Percentiles rank a stretch among this genome's conserved stretches.
phyloP scores from a whole-genome alignment of 2,329 filamentous ascomycete genomes.

The Dothideomycetes sp. region DNA sequence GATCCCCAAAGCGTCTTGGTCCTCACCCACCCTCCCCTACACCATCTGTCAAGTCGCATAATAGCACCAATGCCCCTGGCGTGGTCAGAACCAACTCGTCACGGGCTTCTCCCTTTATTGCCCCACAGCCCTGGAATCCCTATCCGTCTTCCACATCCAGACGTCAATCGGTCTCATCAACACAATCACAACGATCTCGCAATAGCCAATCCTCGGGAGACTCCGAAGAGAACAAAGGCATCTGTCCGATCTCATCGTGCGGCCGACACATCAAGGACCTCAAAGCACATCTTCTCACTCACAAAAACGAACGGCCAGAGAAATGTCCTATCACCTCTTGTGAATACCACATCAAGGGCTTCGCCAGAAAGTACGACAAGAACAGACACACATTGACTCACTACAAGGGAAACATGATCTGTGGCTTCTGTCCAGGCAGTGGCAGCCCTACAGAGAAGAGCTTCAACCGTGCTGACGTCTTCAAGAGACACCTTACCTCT shows the following conservation, averaged over 20 bases:
- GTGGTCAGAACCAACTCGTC: conserved; percentile 58
- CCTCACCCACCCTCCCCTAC: conserved; percentile 52
- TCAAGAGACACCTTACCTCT: conserved; percentile 85
- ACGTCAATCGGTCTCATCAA: conserved; percentile 61
- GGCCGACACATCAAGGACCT: conserved; percentile 82
- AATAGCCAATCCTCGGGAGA: conserved; percentile 35
- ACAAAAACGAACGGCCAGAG: conserved; percentile 81
- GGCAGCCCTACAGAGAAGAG: conserved; percentile 87
- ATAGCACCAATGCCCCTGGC: conserved; percentile 33
- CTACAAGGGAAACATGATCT: conserved; percentile 97
- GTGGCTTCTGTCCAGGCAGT: conserved; percentile 84
- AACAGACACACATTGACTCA: conserved; percentile 89
- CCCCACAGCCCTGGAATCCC: conserved; percentile 39
- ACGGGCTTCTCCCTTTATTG: conserved; percentile 8
- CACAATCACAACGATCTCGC: conserved; percentile 57
- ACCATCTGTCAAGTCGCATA: conserved; percentile 45
- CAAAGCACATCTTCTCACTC: conserved; percentile 89
- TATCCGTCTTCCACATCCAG: conserved; percentile 42
- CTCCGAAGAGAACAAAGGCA: conserved; percentile 48
- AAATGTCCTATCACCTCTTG: conserved; percentile 90
- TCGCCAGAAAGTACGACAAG: conserved; percentile 93
- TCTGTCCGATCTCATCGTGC: conserved; percentile 76
- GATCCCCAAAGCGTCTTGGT: conserved; percentile 32
- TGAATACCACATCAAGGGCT: conserved; percentile 86
- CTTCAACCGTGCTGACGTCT: conserved; percentile 91